Evolutionary conservation across 345 rosid species (phyloP).

Genomic region (Mallotus nudiflorus): DNA sequence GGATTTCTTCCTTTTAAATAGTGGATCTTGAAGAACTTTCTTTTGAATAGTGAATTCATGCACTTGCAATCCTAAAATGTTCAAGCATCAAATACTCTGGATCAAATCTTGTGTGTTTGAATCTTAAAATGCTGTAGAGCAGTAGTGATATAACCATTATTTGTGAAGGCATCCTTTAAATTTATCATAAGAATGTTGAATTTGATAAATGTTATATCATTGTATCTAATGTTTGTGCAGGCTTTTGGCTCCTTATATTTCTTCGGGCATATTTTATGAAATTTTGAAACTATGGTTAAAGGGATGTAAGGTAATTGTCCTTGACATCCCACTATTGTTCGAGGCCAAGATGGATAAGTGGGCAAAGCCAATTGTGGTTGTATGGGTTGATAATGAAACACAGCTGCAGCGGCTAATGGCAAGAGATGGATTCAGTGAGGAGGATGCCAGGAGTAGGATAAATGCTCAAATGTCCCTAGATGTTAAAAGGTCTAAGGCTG

Average conservation of each 20-base stretch:
- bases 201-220: neutral
- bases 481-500: conserved; percentile 63
- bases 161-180: no score
- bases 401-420: conserved; percentile 73
- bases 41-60: neutral
- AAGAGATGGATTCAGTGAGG: conserved; percentile 61
- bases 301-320: conserved; percentile 67
- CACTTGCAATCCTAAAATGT: conserved; percentile 1
- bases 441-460: conserved; percentile 75
- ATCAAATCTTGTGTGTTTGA: no score
- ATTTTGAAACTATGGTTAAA: conserved; percentile 69
- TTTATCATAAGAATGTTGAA: neutral
- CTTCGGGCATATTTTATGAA: conserved; percentile 66
- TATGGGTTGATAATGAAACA: conserved; percentile 72
- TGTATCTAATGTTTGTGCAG: conserved; percentile 41
- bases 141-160: no score
- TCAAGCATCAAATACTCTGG: no score
- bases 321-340: conserved; percentile 79
- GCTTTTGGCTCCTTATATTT: conserved; percentile 76
- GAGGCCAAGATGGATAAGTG: conserved; percentile 83
- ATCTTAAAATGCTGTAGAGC: no score
- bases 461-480: conserved; percentile 83
- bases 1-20: neutral
- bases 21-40: conserved; percentile 4
- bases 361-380: conserved; percentile 79